A percentile compares a stretch with the other conserved stretches of the same genome.
Evolutionary conservation across 805 yeast species (phyloP).

Genomic region (Nakazawaea peltata): DNA sequence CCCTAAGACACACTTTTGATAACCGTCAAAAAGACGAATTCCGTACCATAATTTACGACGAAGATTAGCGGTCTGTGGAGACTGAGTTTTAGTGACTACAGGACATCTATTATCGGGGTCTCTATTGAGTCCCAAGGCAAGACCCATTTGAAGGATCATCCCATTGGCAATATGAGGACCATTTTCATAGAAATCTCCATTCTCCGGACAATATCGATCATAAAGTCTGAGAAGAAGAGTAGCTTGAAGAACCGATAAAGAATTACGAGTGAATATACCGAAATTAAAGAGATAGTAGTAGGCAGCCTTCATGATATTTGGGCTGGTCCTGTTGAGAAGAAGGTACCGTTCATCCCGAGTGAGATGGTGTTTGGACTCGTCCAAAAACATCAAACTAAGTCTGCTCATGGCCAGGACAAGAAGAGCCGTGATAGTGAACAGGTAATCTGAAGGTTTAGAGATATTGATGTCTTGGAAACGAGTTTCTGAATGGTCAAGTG

Average conservation of each 20-base stretch:
- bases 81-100: not conserved
- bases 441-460: not conserved
- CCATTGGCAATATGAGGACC: slow-evolving; percentile 39
- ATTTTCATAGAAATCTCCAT: slow-evolving; percentile 49
- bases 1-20: slow-evolving; percentile 40
- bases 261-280: slow-evolving; percentile 37
- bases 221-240: slow-evolving; percentile 41
- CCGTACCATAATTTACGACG: slow-evolving; percentile 44
- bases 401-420: slow-evolving; percentile 35
- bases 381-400: slow-evolving; percentile 18
- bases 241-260: slow-evolving; percentile 47
- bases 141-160: slow-evolving; percentile 57
- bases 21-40: slow-evolving; percentile 36
- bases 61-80: not conserved
- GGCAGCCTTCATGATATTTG: slow-evolving; percentile 38
- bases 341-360: slow-evolving; percentile 21
- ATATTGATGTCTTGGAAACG: not conserved
- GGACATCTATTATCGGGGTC: slow-evolving; percentile 36
- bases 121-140: slow-evolving; percentile 58
- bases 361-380: slow-evolving; percentile 12
- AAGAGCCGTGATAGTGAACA: slow-evolving; percentile 28
- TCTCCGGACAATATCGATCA: slow-evolving; percentile 41
- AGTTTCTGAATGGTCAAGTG: slow-evolving; percentile 10
- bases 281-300: slow-evolving; percentile 48
- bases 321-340: slow-evolving; percentile 36